Evolutionary conservation across 495 filamentous ascomycete species (phyloP).

Genomic region (Neurospora sublineolata): DNA sequence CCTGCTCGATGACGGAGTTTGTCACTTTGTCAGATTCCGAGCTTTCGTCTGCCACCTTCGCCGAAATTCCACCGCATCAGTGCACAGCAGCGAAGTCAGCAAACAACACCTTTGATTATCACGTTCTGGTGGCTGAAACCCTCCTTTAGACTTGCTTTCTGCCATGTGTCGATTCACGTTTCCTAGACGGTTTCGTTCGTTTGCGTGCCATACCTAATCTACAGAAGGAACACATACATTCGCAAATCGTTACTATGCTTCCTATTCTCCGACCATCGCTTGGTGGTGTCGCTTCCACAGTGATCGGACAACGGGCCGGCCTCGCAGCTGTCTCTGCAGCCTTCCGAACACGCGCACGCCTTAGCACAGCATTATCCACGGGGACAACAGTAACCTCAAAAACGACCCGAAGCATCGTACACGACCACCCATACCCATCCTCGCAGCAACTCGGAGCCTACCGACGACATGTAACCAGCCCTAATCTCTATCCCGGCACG

Average conservation of each 20-base stretch:
- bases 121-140: background rate
- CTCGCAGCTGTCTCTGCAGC: background rate
- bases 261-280: background rate
- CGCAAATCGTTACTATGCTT: background rate
- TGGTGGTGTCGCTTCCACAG: background rate
- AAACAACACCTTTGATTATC: background rate
- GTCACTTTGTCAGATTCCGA: background rate
- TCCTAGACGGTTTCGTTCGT: background rate
- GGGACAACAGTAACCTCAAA: background rate
- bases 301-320: background rate
- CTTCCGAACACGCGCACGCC: background rate
- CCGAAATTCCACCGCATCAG: background rate
- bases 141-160: background rate
- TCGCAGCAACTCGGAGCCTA: background rate
- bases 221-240: background rate
- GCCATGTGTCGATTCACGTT: background rate
- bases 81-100: background rate
- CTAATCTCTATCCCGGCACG: background rate
- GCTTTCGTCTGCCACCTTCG: background rate
- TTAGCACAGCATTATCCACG: background rate
- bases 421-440: background rate
- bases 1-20: background rate
- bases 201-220: background rate
- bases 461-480: background rate
- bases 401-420: background rate